Base-by-base conservation (phyloP, 2,329 filamentous ascomycete genomes). In the Pseudogymnoascus sp. region DNA sequence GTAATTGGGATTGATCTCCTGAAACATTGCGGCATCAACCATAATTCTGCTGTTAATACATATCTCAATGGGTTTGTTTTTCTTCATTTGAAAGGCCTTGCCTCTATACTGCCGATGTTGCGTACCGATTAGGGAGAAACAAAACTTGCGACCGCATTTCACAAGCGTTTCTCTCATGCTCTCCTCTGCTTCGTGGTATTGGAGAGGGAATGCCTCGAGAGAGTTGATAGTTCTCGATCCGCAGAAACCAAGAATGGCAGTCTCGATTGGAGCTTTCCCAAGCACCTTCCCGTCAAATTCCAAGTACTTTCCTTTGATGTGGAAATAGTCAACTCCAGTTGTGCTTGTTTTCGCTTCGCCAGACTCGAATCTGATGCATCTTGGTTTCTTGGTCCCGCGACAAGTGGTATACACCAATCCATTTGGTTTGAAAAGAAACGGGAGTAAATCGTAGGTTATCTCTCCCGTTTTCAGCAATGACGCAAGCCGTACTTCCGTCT, bases 151-250 rank as follows among this genome's bases (percentile, higher is more conserved):
- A 54, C 70, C 67, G 41, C 66, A 67, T 59, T 68, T 61, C 17
- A 70, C 61, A 5, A 75, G 60, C 35, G 69, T 35, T 54, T 67
- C 65, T 33, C 37, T 65, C 37, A 70, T 62, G 39, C 68, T 31
- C 33, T 68, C 58, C 57, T 61, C 41, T n/a, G 39, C 31, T 21
- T 61, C 63, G 65, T 74, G 63, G 59, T 73, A 68, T 44, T 63
- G 9, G 59, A 75, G 68, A 39, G 71, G 71, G 62, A 69, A 74
- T 5, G 67, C 69, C 13, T 69, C 59, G 33, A 75, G 68, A 36
- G 61, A 64, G 60, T 65, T 68, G 63, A 75, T 66, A 4, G 10
- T 59, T 59, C 64, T 65, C 15, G 60, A 26, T 15, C 62, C 37
- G 50, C 41, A 36, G 60, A 66, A 67, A 60, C 64, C 64, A 5